Percentiles rank a stretch among this genome's conserved stretches.
Conservation (phyloP, 345 rosid species). For the Dipteronia dyeriana region DNA sequence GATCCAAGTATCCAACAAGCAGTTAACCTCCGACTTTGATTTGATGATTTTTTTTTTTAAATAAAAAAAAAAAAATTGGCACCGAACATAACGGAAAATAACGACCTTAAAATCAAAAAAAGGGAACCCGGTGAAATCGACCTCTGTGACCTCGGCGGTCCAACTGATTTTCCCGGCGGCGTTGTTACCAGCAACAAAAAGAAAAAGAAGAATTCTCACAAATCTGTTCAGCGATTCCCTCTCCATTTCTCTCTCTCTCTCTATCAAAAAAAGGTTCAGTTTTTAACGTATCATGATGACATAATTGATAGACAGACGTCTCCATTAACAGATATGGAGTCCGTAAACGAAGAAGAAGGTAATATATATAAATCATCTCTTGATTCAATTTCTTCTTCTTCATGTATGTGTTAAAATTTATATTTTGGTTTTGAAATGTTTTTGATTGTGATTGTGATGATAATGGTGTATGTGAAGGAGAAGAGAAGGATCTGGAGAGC, state of each 20-base stretch:
- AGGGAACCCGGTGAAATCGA: background rate
- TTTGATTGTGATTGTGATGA: background rate
- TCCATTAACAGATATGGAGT: background rate
- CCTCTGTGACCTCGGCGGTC: conserved; percentile 11
- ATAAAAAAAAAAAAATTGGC: too few relatives aligned
- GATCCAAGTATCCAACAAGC: background rate
- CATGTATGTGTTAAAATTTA: background rate
- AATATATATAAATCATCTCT: background rate
- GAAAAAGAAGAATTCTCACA: background rate
- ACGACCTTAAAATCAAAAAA: background rate
- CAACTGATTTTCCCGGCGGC: background rate
- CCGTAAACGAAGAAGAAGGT: background rate
- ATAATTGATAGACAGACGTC: background rate
- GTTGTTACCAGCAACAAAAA: background rate
- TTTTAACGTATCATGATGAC: background rate
- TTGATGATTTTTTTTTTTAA: too few relatives aligned
- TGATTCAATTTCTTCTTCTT: background rate
- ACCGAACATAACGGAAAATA: background rate
- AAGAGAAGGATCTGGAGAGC: conserved; percentile 41
- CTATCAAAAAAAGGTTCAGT: background rate
- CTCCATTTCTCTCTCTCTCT: background rate
- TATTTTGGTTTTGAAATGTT: background rate
- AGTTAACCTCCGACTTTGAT: background rate
- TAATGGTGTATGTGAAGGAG: conserved; percentile 24
- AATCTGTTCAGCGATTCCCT: background rate